A percentile compares a stretch with the other conserved stretches of the same genome.
Conservation (phyloP, 148 eudicot genomes). For the Rhododendron simsii region DNA sequence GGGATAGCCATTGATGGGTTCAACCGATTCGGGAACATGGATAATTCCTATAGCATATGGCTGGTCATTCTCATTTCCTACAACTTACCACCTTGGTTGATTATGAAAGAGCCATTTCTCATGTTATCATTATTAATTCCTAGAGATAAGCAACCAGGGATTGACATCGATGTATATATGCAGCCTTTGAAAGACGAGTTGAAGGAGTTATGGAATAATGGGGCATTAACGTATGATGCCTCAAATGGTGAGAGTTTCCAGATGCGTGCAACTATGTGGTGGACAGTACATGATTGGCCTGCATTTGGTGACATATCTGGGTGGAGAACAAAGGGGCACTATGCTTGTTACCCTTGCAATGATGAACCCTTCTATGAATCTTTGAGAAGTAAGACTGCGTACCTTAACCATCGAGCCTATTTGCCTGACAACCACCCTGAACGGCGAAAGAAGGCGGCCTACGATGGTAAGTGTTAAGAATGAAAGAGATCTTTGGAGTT, state of each 20-base stretch:
- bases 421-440: not conserved
- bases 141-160: too few relatives aligned
- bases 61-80: too few relatives aligned
- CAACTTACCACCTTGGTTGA: too few relatives aligned
- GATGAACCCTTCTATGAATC: not conserved
- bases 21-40: too few relatives aligned
- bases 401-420: not conserved
- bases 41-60: too few relatives aligned
- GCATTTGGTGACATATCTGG: not conserved
- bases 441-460: not conserved
- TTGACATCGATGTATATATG: too few relatives aligned
- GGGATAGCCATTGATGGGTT: too few relatives aligned
- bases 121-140: too few relatives aligned
- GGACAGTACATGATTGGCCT: not conserved
- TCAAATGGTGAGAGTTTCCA: not conserved
- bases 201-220: too few relatives aligned
- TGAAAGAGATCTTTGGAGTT: not conserved
- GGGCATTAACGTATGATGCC: not conserved
- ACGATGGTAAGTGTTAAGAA: not conserved
- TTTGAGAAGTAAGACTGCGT: slow-evolving; percentile 2
- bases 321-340: not conserved
- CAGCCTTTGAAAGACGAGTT: too few relatives aligned
- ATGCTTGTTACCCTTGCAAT: not conserved
- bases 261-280: not conserved
- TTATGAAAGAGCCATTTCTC: too few relatives aligned